Base-by-base conservation (phyloP, 257 asterid genomes). In the Handroanthus guayacan region DNA sequence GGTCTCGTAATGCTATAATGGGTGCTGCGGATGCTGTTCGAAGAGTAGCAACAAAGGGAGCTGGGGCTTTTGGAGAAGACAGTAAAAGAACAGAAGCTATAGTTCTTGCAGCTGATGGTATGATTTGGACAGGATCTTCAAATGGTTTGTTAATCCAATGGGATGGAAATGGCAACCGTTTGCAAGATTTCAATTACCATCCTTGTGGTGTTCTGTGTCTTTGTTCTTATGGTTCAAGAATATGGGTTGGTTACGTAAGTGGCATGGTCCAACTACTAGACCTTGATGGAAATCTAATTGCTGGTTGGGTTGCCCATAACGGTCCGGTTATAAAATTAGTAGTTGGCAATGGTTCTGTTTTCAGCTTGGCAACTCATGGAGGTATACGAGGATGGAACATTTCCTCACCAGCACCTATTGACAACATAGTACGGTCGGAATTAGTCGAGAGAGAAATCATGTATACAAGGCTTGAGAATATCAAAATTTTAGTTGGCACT, bases 1-100 rank as follows among this genome's bases (percentile, higher is more conserved):
- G 98, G 17, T 95, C 99, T 1, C 90, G 99, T 18, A 95, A 91
- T 72, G 99, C 97, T 36, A 82, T 95, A 37, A 78, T 90, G 87
- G 98, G 99, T n/a, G 99, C 99, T 45, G 99, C 98, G 3, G 99
- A 87, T 86, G 99, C 99, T 34, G 98, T 95, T 55, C 88, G 98
- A 5, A 85, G 99, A 69, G 99, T 86, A 76, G 98, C 98, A 66
- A 69, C 89, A 8, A 92, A 87, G 75, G 96, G 97, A 1, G 82
- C 97, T 1, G 97, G 94, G 61, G 89, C 88, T 39, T 91, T 82
- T 31, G 84, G 39, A 0, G 99, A 95, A 43, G 99, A 93, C 34
- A 72, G 82, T 51, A 91, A 83, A 69, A 91, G 87, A 76, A 93
- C 97, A 0, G 99, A 95, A 74, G 89, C 97, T 63, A 75, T 93